A percentile compares a stretch with the other conserved stretches of the same genome.
Conservation (phyloP, 2,329 filamentous ascomycete genomes). For the Didymosphaeria variabile region DNA sequence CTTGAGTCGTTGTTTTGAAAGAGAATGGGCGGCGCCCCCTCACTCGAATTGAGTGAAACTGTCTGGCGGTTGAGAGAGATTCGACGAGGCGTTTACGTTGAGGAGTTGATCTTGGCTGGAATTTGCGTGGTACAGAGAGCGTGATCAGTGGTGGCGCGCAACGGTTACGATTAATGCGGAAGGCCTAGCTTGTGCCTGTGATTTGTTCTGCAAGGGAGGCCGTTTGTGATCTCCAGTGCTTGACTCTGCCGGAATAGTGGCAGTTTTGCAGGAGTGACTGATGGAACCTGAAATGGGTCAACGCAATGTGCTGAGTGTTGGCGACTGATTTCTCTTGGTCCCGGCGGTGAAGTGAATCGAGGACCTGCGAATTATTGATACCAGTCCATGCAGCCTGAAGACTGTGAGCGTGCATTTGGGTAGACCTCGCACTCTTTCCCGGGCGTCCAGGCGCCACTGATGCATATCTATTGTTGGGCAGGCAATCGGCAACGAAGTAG, state of each 20-base stretch:
- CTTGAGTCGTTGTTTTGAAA: slow-evolving; percentile 19
- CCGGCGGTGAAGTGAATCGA: neutral
- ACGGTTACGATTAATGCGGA: slow-evolving; percentile 25
- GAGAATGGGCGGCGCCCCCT: slow-evolving; percentile 23
- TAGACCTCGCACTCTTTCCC: neutral
- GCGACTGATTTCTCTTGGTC: neutral
- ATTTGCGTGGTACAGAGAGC: slow-evolving; percentile 32
- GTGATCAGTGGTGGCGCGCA: slow-evolving; percentile 32
- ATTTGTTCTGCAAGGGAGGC: slow-evolving; percentile 34
- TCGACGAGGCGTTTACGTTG: slow-evolving; percentile 9
- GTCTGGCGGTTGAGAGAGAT: slow-evolving; percentile 16
- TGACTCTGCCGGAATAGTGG: neutral
- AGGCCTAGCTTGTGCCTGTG: slow-evolving; percentile 18
- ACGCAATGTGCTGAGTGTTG: neutral
- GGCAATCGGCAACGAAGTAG: too few relatives aligned
- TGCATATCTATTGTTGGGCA: too few relatives aligned
- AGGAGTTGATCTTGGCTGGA: slow-evolving; percentile 19
- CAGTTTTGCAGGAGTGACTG: neutral
- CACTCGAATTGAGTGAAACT: slow-evolving; percentile 23
- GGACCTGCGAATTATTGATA: neutral
- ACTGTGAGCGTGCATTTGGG: neutral
- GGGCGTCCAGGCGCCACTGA: neutral
- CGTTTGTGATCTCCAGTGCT: slow-evolving; percentile 21
- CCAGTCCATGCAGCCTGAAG: neutral
- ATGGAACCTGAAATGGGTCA: neutral